Base-by-base conservation (phyloP, 805 yeast genomes). In the Geotrichum ghanense region DNA sequence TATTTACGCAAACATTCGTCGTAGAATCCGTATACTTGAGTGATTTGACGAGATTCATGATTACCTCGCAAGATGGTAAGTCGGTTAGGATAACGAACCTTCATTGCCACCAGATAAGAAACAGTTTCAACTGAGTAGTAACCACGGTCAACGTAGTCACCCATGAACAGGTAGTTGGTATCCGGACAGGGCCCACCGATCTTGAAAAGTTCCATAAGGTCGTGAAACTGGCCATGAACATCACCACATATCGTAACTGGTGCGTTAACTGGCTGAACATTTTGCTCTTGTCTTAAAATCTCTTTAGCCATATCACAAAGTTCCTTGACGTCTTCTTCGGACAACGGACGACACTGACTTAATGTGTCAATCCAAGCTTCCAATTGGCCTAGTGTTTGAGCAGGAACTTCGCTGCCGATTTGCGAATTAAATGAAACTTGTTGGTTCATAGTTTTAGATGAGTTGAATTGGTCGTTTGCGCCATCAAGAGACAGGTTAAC, bases 171-270 rank as follows among this genome's bases (percentile, higher is more conserved):
- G 64, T 89, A 89, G 66, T 85, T 87, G 12, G 95, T 89, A 58
- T 79, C 89, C 1, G 97, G 97, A 58, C 95, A 85, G 48, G 92
- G 94, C 16, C 97, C 97, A 41, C 96, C 97, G 56, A 89, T 89
- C 62, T 87, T 85, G 69, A 89, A 89, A 53, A 89, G 71, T 67
- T 89, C 97, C 84, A 89, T 86, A 62, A 89, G 73, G 68, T 89
- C 97, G 67, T 89, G 96, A 64, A 89, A 89, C 68, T 89, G 97
- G 40, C 97, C 97, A 62, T 89, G 97, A 44, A 89, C 94, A 67
- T 89, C 97, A 56, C 97, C 97, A 71, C 97, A 89, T 53, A 89
- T 88, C 23, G 97, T 89, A 43, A 89, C 97, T 10, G 97, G 97
- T 5, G 89, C 95, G 53, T 78, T 79, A 43, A 89, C 95, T 2